phyloP scores from a whole-genome alignment of 1,284 basidiomycete genomes.

The Ceraceosorus guamensis region DNA sequence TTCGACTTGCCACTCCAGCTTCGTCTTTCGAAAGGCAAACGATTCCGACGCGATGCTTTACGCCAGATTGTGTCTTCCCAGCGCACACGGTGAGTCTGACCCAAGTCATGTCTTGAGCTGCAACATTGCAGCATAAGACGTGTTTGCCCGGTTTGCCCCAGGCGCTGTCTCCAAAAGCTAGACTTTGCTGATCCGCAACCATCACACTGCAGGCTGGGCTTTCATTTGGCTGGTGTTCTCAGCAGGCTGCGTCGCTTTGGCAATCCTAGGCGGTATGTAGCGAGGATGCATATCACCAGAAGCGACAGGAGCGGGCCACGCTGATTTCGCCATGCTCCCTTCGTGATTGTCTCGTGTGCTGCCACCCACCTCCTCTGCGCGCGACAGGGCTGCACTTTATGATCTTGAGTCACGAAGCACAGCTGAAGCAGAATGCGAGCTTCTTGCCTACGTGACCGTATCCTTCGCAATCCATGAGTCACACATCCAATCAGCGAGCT shows the following conservation, averaged over 20 bases:
- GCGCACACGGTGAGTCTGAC: background rate
- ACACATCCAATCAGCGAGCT: too few species aligned
- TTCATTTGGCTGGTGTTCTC: conserved; percentile 7
- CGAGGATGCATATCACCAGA: background rate
- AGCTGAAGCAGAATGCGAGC: background rate
- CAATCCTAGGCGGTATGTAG: background rate
- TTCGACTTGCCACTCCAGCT: background rate
- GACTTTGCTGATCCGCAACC: background rate
- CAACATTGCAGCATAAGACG: too few species aligned
- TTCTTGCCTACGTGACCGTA: too few species aligned
- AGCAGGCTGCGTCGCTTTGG: conserved; percentile 2
- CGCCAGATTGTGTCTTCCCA: background rate
- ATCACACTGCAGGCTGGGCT: conserved; percentile 2
- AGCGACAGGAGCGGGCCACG: too few species aligned
- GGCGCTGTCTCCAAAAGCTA: background rate
- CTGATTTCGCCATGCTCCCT: too few species aligned
- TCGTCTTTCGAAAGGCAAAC: conserved; percentile 10
- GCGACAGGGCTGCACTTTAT: background rate
- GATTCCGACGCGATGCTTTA: conserved; percentile 9
- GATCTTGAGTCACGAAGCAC: background rate
- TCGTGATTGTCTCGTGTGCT: background rate
- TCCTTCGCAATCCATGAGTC: too few species aligned
- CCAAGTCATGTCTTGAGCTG: background rate
- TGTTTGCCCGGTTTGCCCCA: too few species aligned
- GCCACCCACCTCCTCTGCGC: background rate